Evolutionary conservation across 345 rosid genomes (phyloP).

Genomic region (Dovyalis caffra): DNA sequence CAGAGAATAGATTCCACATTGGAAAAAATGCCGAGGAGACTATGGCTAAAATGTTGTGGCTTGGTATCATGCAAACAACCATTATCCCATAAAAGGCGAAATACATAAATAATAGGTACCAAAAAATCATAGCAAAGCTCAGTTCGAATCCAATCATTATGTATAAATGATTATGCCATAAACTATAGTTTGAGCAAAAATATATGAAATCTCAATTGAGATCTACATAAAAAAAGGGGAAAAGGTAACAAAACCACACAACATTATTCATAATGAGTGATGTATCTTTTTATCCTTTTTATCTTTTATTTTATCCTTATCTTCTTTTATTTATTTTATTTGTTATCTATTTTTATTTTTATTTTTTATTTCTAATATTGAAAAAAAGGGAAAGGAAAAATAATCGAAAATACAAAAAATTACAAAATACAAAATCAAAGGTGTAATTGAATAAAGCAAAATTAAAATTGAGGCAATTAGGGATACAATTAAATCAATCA

Average conservation of each 20-base stretch:
- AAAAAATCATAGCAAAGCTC: slow-evolving; percentile 51
- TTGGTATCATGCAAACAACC: slow-evolving; percentile 65
- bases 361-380: too few species aligned
- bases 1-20: slow-evolving; percentile 62
- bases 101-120: slow-evolving; percentile 64
- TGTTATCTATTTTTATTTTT: too few species aligned
- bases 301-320: too few species aligned
- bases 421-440: too few species aligned
- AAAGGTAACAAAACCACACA: too few species aligned
- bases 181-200: slow-evolving; percentile 44
- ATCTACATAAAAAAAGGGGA: slow-evolving; percentile 29
- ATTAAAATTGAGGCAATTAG: too few species aligned
- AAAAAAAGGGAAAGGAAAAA: too few species aligned
- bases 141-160: slow-evolving; percentile 70
- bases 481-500: too few species aligned
- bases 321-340: too few species aligned
- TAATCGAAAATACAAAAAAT: too few species aligned
- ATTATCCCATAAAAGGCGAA: slow-evolving; percentile 76
- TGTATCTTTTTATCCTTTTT: too few species aligned
- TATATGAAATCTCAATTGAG: slow-evolving; percentile 56
- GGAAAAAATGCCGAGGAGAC: slow-evolving; percentile 48
- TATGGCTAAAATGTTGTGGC: slow-evolving; percentile 54
- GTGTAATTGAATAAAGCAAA: too few species aligned
- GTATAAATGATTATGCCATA: slow-evolving; percentile 54
- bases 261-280: slow-evolving; percentile 19